Base-by-base conservation (phyloP, 129 eudicot species). In the Flaveria ramosissima region DNA sequence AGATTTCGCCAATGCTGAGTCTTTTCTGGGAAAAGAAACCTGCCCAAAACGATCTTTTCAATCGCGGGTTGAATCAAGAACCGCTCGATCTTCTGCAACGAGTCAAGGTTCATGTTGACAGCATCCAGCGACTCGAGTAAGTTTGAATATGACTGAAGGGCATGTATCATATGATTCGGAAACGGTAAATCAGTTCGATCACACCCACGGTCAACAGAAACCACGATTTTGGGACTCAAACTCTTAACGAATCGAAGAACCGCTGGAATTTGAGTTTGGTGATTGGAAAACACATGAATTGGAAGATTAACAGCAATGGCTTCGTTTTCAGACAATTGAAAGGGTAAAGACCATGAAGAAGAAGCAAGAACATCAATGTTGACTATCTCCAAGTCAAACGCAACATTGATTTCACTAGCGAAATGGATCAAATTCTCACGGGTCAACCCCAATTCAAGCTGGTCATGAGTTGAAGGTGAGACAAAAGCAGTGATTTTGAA, bases 221-320 rank as follows among this genome's bases (percentile, higher is more conserved):
- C 97, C 15, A 94, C 87, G 6, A 94, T 87, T 68, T 88, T 94
- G 0, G 99, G 99, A 0, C 87, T 81, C 0, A 87, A 64, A 24
- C 85, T 96, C 74, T 86, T 89, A 0, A 94, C 86, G 19, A 91
- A 91, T 0, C 84, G 88, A 36, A 94, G 92, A 52, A 94, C 80
- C 36, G 71, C 46, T 3, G 89, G 85, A 46, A 91, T 70, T 19
- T 93, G 78, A 36, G 84, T 57, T 41, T 86, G 87, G 81, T 83
- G 76, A 61, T 47, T 83, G 8, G 96, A 85, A 32, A 85, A 82
- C 15, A 85, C 85, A 47, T 85, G 84, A 75, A 86, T 77, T 0
- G 99, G 99, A 43, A 94, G 85, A 83, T 92, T 91, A 13, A 94
- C 99, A 2, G 93, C 99, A 72, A 91, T 64, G 6, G 92, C 92